Conservation (phyloP, 768 basidiomycete genomes). For the Hebeloma cylindrosporum region DNA sequence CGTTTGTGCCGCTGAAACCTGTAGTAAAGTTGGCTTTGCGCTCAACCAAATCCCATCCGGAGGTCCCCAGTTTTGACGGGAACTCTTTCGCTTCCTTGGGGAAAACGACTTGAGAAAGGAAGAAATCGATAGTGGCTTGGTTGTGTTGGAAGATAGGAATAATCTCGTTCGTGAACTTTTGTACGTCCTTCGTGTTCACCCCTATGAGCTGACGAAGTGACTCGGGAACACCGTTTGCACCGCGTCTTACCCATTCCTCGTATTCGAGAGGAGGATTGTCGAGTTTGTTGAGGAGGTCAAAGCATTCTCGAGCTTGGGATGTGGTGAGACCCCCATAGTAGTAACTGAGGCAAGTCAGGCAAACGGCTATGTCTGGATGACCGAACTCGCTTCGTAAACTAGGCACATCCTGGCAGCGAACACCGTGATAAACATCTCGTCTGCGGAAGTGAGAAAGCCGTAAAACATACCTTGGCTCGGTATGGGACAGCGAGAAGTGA, state of each 20-base stretch:
- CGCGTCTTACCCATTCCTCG: conserved; percentile 34
- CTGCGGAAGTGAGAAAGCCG: background rate
- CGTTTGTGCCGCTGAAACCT: conserved; percentile 60
- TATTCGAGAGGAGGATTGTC: conserved; percentile 45
- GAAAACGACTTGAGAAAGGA: conserved; percentile 45
- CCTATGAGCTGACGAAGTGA: conserved; percentile 33
- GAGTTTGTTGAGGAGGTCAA: conserved; percentile 37
- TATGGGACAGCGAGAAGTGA: conserved; percentile 53
- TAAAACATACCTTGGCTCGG: conserved; percentile 37
- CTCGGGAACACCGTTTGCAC: conserved; percentile 26
- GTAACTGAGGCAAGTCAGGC: conserved; percentile 47
- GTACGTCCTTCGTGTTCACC: conserved; percentile 40
- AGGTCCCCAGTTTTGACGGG: conserved; percentile 45
- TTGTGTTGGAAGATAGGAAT: conserved; percentile 39
- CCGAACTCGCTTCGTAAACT: conserved; percentile 48
- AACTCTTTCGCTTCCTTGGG: conserved; percentile 52
- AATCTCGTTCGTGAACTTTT: conserved; percentile 18
- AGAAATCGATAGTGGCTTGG: conserved; percentile 45
- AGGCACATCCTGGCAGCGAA: conserved; percentile 38
- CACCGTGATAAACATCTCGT: background rate
- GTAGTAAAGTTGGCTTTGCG: conserved; percentile 35
- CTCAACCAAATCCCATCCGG: conserved; percentile 54
- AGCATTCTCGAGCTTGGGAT: conserved; percentile 36
- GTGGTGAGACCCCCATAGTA: conserved; percentile 47
- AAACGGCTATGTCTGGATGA: conserved; percentile 49